These are phyloP conservation scores for Byssochlamys sp. DNA, from an alignment of 2,329 filamentous ascomycete genomes.

Conservation along the genomic window DNA sequence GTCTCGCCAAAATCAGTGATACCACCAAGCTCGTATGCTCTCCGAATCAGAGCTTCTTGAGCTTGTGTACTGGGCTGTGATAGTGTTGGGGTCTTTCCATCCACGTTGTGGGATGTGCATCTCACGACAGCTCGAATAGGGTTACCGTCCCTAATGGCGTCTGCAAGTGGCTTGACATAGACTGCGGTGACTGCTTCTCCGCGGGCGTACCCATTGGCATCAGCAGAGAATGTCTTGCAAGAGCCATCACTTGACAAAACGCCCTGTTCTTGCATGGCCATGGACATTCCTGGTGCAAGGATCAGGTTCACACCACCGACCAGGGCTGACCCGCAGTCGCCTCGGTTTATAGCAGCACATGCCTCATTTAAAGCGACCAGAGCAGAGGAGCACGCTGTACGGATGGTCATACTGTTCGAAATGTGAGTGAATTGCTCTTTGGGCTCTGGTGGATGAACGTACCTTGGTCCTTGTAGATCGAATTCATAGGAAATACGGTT, in stretches of 20 bases:
- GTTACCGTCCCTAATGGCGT: slow-evolving; percentile 40
- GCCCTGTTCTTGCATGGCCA: slow-evolving; percentile 8
- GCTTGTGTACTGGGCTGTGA: slow-evolving; percentile 29
- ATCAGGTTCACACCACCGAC: slow-evolving; percentile 30
- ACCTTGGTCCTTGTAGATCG: slow-evolving; percentile 14
- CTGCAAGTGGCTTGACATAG: slow-evolving; percentile 16
- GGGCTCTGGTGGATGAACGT: not conserved
- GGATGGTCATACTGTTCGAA: slow-evolving; percentile 21
- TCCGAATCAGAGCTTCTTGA: slow-evolving; percentile 28
- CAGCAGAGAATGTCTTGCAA: slow-evolving; percentile 40
- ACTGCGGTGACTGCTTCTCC: slow-evolving; percentile 33
- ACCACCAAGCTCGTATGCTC: slow-evolving; percentile 26
- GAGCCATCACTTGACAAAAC: slow-evolving; percentile 35
- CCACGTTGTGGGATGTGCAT: slow-evolving; percentile 17
- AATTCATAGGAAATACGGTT: slow-evolving; percentile 15
- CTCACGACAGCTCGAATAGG: slow-evolving; percentile 17
- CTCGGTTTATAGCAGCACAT: slow-evolving; percentile 18
- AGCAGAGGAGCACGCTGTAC: slow-evolving; percentile 36
- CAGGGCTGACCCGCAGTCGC: slow-evolving; percentile 22
- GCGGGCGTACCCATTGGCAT: slow-evolving; percentile 44
- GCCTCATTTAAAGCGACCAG: slow-evolving; percentile 29
- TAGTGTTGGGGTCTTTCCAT: slow-evolving; percentile 32
- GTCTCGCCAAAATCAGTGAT: slow-evolving; percentile 6
- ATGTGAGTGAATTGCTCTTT: not conserved
- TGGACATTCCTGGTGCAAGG: slow-evolving; percentile 16